Evolutionary conservation across 1,139 yeast genomes (phyloP), one percentile per base, ranked within the genome.

Genomic region (Geotrichum carabidarum): DNA sequence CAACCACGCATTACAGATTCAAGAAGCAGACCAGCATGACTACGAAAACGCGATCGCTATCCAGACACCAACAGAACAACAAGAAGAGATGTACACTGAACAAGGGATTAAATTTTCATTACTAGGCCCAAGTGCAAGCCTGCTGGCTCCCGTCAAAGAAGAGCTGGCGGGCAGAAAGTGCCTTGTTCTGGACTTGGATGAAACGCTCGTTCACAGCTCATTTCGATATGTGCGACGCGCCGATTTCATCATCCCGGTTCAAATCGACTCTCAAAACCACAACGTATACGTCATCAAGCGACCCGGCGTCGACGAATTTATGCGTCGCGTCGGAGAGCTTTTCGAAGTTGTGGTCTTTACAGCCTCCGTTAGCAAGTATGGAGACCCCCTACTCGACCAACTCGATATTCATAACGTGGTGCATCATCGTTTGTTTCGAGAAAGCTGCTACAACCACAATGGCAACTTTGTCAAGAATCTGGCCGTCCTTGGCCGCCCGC

Each of bases 331-430:
- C 49, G 96, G 98, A 30, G 78, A 88, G 68, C 71, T 91, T 66
- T 93, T 78, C 68, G 99, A 93, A 71, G 95, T 93, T 58, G 99
- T 94, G 38, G 96, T 93, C 5, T 93, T 93, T 69, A 93, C 99
- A 0, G 99, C 99, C 2, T 85, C 95, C 41, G 98, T 93, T 15
- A 81, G 93, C 63, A 83, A 95, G 67, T 93, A 93, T 68, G 99
- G 99, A 44, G 96, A 93, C 69, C 99, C 99, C 8, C 76, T 93
- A 59, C 77, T 93, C 60, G 95, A 94, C 71, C 89, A 86, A 64
- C 76, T 93, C 64, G 99, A 94, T 67, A 70, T 79, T 15, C 77
- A 81, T 66, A 76, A 81, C 53, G 76, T 86, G 1, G 81, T 93
- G 34, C 97, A 93, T 70, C 98, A 93, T 71, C 78, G 99, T 56